Conservation (phyloP, 306 rosid species). For the Astragalus glycyphyllos region DNA sequence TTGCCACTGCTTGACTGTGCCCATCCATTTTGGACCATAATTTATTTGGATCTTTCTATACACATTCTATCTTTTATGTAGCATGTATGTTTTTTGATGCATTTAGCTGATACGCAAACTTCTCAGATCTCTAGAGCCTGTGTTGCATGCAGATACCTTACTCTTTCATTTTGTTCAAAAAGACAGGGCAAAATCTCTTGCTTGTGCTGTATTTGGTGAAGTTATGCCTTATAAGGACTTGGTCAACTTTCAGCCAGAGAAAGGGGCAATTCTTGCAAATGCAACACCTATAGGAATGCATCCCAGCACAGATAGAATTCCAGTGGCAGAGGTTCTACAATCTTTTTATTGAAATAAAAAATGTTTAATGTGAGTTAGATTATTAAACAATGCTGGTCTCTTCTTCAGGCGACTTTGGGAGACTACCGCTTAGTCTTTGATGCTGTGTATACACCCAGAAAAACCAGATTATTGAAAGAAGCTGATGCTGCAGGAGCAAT, state of each 20-base stretch:
- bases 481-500: slow-evolving; percentile 57
- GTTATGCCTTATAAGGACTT: slow-evolving; percentile 48
- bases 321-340: slow-evolving; percentile 50
- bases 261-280: slow-evolving; percentile 61
- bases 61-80: not conserved
- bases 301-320: slow-evolving; percentile 54
- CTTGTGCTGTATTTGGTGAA: slow-evolving; percentile 52
- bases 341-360: not conserved
- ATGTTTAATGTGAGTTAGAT: not conserved
- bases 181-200: slow-evolving; percentile 59
- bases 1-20: no score
- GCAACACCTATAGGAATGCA: slow-evolving; percentile 65
- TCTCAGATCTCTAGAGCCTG: not conserved
- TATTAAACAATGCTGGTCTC: not conserved
- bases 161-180: slow-evolving; percentile 26
- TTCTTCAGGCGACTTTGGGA: slow-evolving; percentile 45
- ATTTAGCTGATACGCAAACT: not conserved
- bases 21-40: no score
- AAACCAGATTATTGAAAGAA: slow-evolving; percentile 54
- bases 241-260: slow-evolving; percentile 49
- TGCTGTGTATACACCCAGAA: slow-evolving; percentile 54
- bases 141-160: not conserved
- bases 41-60: no score
- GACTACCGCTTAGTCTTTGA: slow-evolving; percentile 55
- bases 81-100: not conserved